These are phyloP conservation scores for Epithele typhae DNA, from an alignment of 768 basidiomycete genomes.

Conservation along the genomic window DNA sequence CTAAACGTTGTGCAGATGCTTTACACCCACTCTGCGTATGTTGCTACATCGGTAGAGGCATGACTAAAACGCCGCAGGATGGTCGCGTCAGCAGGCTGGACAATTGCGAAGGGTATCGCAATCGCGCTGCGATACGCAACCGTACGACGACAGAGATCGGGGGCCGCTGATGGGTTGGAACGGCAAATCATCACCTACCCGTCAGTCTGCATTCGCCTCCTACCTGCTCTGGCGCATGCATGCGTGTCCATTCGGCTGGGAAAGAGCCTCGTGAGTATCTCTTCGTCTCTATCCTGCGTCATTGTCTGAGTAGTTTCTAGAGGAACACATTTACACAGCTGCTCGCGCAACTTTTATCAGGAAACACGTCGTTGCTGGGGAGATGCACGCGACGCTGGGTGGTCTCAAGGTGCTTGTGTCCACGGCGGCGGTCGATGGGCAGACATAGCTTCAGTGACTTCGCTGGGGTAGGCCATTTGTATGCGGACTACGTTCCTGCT, in stretches of 20 bases:
- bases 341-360: constrained; percentile 43
- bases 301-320: too few species aligned
- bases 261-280: constrained; percentile 49
- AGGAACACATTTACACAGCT: constrained; percentile 46
- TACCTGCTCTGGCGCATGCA: constrained; percentile 64
- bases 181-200: constrained; percentile 67
- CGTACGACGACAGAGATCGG: constrained; percentile 64
- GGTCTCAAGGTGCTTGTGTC: constrained; percentile 63
- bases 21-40: constrained; percentile 50
- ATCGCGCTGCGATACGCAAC: constrained; percentile 69
- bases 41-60: constrained; percentile 27
- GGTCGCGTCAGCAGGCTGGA: constrained; percentile 58
- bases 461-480: constrained; percentile 59
- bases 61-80: constrained; percentile 66
- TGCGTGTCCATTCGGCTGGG: constrained; percentile 69
- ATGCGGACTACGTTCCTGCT: constrained; percentile 61
- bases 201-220: constrained; percentile 63
- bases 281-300: too few species aligned
- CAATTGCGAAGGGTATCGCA: constrained; percentile 64
- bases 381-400: constrained; percentile 67
- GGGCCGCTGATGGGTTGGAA: constrained; percentile 49
- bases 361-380: constrained; percentile 60
- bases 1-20: constrained; percentile 48
- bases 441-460: constrained; percentile 75
- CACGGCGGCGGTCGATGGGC: constrained; percentile 56